Conservation (phyloP, 192 early-diverging fungal genomes). For the Haplosporangium gracile region DNA sequence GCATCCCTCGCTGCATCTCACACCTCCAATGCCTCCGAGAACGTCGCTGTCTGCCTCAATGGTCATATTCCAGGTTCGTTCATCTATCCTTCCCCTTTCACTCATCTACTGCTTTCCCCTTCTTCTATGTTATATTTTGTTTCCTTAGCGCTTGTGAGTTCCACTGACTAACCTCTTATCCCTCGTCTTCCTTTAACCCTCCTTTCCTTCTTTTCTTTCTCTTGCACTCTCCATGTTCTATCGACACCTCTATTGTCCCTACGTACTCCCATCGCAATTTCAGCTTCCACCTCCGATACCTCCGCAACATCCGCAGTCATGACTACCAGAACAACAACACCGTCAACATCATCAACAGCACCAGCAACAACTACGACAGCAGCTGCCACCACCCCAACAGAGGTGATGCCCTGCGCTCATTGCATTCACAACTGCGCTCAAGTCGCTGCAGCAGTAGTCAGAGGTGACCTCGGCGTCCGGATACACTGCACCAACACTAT, state of each 20-base stretch:
- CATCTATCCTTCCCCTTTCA: not conserved
- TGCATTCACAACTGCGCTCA: constrained; percentile 63
- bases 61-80: constrained; percentile 20
- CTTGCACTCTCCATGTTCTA: constrained; percentile 12
- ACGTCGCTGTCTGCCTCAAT: constrained; percentile 24
- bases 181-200: not conserved
- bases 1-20: constrained; percentile 22
- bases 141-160: not conserved
- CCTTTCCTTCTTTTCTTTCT: not conserved
- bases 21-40: constrained; percentile 23
- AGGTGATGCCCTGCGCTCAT: constrained; percentile 52
- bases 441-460: constrained; percentile 61
- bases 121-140: not conserved
- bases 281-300: constrained; percentile 15
- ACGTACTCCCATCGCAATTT: constrained; percentile 10
- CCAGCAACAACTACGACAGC: constrained; percentile 31
- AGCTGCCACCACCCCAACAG: constrained; percentile 27
- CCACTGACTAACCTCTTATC: not conserved
- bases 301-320: constrained; percentile 11
- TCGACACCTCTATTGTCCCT: not conserved
- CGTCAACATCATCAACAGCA: constrained; percentile 32
- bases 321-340: constrained; percentile 28
- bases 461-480: constrained; percentile 60
- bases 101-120: constrained; percentile 8
- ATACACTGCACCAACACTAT: constrained; percentile 58